phyloP scores from a whole-genome alignment of 805 yeast genomes.

The Clavispora santaluciae region DNA sequence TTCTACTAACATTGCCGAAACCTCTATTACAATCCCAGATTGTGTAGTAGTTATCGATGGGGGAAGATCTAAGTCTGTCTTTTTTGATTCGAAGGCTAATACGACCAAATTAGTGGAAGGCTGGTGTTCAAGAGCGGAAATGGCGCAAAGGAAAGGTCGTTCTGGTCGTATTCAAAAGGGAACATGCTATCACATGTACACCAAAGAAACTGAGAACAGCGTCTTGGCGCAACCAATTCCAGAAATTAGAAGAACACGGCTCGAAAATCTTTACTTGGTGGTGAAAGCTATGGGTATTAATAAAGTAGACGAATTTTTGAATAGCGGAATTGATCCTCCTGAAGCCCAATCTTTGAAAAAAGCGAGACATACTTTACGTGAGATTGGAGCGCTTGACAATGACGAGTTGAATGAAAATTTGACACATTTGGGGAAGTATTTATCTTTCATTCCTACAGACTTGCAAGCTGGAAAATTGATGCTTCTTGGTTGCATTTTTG shows the following conservation, averaged over 20 bases:
- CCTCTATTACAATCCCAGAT: slow-evolving; percentile 94
- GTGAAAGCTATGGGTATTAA: slow-evolving; percentile 86
- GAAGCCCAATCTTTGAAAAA: slow-evolving; percentile 43
- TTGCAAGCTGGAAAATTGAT: slow-evolving; percentile 79
- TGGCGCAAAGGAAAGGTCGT: slow-evolving; percentile 89
- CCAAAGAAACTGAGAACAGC: slow-evolving; percentile 47
- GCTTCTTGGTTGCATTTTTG: slow-evolving; percentile 76
- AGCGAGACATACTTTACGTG: slow-evolving; percentile 50
- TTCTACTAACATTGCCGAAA: slow-evolving; percentile 93
- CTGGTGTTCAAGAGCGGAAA: slow-evolving; percentile 90
- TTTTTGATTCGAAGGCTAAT: slow-evolving; percentile 62
- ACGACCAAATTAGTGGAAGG: slow-evolving; percentile 68
- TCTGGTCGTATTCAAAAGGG: slow-evolving; percentile 95
- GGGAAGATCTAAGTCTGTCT: slow-evolving; percentile 77
- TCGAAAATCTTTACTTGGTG: slow-evolving; percentile 76
- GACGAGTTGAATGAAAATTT: slow-evolving; percentile 34
- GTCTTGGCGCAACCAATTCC: slow-evolving; percentile 80
- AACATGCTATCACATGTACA: slow-evolving; percentile 72
- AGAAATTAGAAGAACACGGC: slow-evolving; percentile 77
- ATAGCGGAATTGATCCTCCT: slow-evolving; percentile 82
- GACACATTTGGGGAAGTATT: slow-evolving; percentile 74
- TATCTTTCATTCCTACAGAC: slow-evolving; percentile 83
- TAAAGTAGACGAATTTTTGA: slow-evolving; percentile 64
- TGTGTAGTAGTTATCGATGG: slow-evolving; percentile 87
- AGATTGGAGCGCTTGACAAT: slow-evolving; percentile 64